phyloP scores from a whole-genome alignment of 345 rosid species.

The Limnanthes douglasii region DNA sequence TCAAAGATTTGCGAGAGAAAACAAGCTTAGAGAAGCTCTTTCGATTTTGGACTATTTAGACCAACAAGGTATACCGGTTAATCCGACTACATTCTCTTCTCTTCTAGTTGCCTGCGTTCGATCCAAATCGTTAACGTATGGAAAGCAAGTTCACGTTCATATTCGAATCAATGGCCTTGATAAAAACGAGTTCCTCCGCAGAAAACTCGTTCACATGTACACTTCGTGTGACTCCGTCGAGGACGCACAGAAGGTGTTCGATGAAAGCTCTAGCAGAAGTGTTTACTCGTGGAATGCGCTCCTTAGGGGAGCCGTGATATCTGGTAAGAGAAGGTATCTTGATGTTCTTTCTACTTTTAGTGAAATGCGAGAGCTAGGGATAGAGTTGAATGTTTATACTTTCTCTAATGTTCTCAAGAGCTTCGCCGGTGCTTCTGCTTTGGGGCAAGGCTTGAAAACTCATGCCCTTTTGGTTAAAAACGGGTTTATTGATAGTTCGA shows the following conservation, averaged over 20 bases:
- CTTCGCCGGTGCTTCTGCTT: constrained; percentile 63
- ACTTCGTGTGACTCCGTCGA: constrained; percentile 50
- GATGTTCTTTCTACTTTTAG: constrained; percentile 45
- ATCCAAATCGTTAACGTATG: constrained; percentile 32
- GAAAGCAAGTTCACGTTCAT: constrained; percentile 45
- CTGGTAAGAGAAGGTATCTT: constrained; percentile 40
- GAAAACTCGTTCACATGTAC: constrained; percentile 64
- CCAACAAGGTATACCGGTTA: constrained; percentile 59
- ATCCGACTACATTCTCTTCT: constrained; percentile 55
- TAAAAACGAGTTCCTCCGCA: constrained; percentile 43
- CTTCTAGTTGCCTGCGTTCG: constrained; percentile 67
- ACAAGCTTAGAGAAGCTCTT: constrained; percentile 66
- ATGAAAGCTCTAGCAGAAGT: constrained; percentile 26
- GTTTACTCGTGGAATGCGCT: constrained; percentile 78
- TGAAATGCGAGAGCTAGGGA: constrained; percentile 53
- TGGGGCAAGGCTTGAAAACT: constrained; percentile 51
- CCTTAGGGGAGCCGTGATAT: constrained; percentile 69
- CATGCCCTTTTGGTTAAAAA: constrained; percentile 65
- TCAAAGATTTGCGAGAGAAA: constrained; percentile 38
- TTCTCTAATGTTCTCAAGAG: constrained; percentile 69
- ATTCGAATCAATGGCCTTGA: constrained; percentile 58
- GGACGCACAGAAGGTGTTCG: constrained; percentile 56
- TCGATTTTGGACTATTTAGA: constrained; percentile 51
- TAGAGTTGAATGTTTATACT: constrained; percentile 63
- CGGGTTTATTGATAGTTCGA: constrained; percentile 32